Evolutionary conservation across 345 rosid genomes (phyloP).

Genomic region (Jatropha curcas): DNA sequence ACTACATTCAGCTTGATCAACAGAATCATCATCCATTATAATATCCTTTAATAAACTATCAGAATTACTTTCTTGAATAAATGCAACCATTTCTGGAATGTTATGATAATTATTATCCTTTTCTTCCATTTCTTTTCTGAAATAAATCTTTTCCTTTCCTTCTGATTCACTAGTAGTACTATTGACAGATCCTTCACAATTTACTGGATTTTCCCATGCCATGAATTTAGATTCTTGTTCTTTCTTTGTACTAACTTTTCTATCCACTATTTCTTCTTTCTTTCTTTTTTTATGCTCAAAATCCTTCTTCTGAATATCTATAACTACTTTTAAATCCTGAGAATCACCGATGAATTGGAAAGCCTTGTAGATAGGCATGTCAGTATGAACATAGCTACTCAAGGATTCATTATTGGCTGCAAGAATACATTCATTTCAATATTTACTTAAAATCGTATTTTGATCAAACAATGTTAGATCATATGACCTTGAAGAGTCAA

Average conservation of each 20-base stretch:
- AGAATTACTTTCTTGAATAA: conserved; percentile 27
- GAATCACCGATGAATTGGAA: conserved; percentile 19
- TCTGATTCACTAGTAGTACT: conserved; percentile 8
- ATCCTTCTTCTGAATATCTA: conserved; percentile 4
- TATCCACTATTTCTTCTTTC: neutral
- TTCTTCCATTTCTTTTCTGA: conserved; percentile 4
- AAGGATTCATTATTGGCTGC: conserved; percentile 14
- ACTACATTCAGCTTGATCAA: conserved; percentile 10
- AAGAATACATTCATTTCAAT: neutral
- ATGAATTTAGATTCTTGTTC: neutral
- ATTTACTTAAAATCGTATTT: too few species aligned
- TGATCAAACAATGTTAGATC: too few species aligned
- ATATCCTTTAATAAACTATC: conserved; percentile 23
- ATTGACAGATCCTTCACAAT: neutral
- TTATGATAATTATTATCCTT: neutral
- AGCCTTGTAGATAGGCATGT: conserved; percentile 18
- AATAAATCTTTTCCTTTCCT: conserved; percentile 6
- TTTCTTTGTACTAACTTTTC: neutral
- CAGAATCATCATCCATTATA: conserved; percentile 21
- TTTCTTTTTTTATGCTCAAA: neutral
- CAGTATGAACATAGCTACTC: neutral
- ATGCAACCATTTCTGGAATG: conserved; percentile 36
- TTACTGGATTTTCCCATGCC: conserved; percentile 2
- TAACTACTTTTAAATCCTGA: conserved; percentile 15
- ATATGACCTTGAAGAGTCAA: too few species aligned